Conservation (phyloP, 2,329 filamentous ascomycete genomes). For the Ceratocystis alfenasii region DNA sequence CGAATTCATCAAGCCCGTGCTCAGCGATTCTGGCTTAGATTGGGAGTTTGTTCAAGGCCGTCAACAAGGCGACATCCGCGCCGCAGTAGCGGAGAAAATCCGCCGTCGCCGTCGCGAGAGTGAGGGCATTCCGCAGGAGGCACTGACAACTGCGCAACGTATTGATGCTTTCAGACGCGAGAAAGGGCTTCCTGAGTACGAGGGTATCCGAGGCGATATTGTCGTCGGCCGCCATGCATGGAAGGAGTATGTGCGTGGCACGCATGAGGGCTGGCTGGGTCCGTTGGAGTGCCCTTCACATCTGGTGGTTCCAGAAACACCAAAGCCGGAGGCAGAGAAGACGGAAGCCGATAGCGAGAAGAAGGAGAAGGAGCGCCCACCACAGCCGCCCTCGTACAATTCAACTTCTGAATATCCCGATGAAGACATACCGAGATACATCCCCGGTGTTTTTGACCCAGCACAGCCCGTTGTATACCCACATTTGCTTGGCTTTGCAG, state of each 20-base stretch:
- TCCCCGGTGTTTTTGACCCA: slow-evolving; percentile 62
- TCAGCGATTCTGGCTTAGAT: slow-evolving; percentile 80
- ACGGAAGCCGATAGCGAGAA: slow-evolving; percentile 33
- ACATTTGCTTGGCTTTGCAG: slow-evolving; percentile 83
- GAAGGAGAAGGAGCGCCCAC: slow-evolving; percentile 45
- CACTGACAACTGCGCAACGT: slow-evolving; percentile 43
- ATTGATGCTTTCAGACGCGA: slow-evolving; percentile 50
- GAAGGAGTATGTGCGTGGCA: slow-evolving; percentile 90
- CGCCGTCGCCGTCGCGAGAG: slow-evolving; percentile 55
- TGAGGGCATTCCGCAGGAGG: slow-evolving; percentile 39
- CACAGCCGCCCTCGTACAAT: slow-evolving; percentile 63
- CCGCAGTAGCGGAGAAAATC: slow-evolving; percentile 75
- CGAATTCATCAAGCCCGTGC: slow-evolving; percentile 86
- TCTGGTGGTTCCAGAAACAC: slow-evolving; percentile 26
- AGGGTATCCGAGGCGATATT: slow-evolving; percentile 69
- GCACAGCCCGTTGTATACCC: slow-evolving; percentile 65
- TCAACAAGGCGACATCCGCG: slow-evolving; percentile 83
- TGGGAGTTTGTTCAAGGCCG: slow-evolving; percentile 93
- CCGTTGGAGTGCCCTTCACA: slow-evolving; percentile 54
- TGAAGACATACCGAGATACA: slow-evolving; percentile 49
- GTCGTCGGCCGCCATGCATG: slow-evolving; percentile 84
- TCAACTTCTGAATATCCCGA: slow-evolving; percentile 57
- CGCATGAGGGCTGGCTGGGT: slow-evolving; percentile 94
- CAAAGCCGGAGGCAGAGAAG: slow-evolving; percentile 24
- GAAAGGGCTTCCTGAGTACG: slow-evolving; percentile 57